Base-by-base conservation (phyloP, 345 rosid species). In the Lumnitzera littorea region DNA sequence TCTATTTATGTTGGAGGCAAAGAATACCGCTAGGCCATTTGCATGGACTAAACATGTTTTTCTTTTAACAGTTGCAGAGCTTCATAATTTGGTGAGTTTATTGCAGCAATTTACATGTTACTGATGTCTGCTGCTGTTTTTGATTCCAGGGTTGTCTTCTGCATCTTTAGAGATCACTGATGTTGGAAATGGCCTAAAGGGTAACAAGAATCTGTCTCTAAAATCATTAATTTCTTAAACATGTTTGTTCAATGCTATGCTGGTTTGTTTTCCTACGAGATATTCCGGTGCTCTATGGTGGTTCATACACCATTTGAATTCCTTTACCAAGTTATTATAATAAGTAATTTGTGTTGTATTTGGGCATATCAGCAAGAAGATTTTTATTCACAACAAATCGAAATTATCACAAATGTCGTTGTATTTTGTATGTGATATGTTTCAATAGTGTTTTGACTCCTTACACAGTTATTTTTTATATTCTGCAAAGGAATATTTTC, bases 91-190 rank as follows among this genome's bases (percentile, higher is more conserved):
- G 23, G 13, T 51, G 24, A 1, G 54, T 23, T 49, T 25, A 23
- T 20, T 48, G 52, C 41, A 46, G 53, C 15, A 48, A 15, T 56
- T 55, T 29, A 55, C 27, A 2, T 8, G 31, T 23, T 51, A 23
- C 31, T 23, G 16, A 47, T 66, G 41, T 15, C 12, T 53, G n/a
- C 50, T 43, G 3, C 36, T 50, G 13, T 15, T 48, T 15, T 16
- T 13, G 27, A 31, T 72, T 69, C 48, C 77, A 92, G 97, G 98
- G 72, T 58, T 84, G 56, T 92, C 96, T 12, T 85, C 89, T 13
- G 98, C 96, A 64, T 92, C 95, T 9, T 73, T 94, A 74, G 96
- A 84, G 80, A 80, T 90, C 53, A 29, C 62, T 15, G 67, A 62
- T 57, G 62, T 15, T 48, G 63, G 55, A 53, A 36, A 56, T 46